A percentile compares a stretch with the other conserved stretches of the same genome.
These are phyloP conservation scores for Penicillium cosmopolitanum DNA, from an alignment of 495 filamentous ascomycete species.

Conservation along the genomic window DNA sequence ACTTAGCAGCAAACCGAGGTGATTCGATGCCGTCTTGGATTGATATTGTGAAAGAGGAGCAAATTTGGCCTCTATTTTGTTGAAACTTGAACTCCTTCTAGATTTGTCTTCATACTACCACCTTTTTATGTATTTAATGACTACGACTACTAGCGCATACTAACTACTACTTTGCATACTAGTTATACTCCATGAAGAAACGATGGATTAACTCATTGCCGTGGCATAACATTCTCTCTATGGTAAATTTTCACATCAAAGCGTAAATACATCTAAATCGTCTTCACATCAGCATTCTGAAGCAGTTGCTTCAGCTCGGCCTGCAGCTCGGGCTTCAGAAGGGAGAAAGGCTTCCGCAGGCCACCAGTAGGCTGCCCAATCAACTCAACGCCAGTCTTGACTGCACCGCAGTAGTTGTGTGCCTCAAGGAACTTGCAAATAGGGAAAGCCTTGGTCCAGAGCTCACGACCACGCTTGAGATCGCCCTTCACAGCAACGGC, in stretches of 20 bases:
- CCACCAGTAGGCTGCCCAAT: slow-evolving; percentile 37
- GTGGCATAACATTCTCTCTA: slow-evolving; percentile 3
- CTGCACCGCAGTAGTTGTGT: slow-evolving; percentile 37
- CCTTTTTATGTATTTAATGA: too few species aligned
- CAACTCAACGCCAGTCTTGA: slow-evolving; percentile 42
- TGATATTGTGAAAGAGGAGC: slow-evolving; percentile 28
- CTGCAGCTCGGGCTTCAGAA: slow-evolving; percentile 28
- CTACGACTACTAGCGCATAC: too few species aligned
- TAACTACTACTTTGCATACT: too few species aligned
- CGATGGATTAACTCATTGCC: slow-evolving; percentile 6
- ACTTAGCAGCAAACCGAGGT: slow-evolving; percentile 24
- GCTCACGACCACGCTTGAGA: slow-evolving; percentile 32
- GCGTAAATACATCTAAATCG: slow-evolving; percentile 21
- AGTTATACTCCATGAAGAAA: slow-evolving; percentile 11
- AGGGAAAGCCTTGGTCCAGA: slow-evolving; percentile 40
- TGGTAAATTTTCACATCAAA: slow-evolving; percentile 6
- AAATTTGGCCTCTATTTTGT: slow-evolving; percentile 39
- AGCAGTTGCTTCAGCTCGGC: slow-evolving; percentile 35
- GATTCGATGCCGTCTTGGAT: slow-evolving; percentile 37
- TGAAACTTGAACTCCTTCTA: slow-evolving; percentile 17
- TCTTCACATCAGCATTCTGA: slow-evolving; percentile 36
- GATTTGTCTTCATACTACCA: background rate
- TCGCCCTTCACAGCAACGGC: slow-evolving; percentile 36
- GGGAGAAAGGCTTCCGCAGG: slow-evolving; percentile 38
- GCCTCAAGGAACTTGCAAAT: slow-evolving; percentile 44